These are phyloP conservation scores for Alnus rubra DNA, from an alignment of 306 rosid genomes.

Conservation along the genomic window DNA sequence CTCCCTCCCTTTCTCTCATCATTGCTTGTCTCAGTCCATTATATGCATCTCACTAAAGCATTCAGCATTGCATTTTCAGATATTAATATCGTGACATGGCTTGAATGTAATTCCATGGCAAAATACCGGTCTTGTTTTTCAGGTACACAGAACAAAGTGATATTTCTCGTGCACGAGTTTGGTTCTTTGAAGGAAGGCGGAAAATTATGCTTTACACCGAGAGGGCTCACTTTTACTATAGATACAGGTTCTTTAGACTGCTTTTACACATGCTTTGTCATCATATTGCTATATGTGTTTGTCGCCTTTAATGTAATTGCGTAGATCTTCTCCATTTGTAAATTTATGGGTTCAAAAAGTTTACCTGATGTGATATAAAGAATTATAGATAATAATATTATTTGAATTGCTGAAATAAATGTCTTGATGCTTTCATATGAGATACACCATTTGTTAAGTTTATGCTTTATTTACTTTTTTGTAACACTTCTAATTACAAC, in stretches of 20 bases:
- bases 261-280: neutral
- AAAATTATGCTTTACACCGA: constrained; percentile 90
- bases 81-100: neutral
- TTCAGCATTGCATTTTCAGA: neutral
- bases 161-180: constrained; percentile 78
- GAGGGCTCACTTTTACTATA: constrained; percentile 87
- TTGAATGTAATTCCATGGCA: constrained; percentile 16
- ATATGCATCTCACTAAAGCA: neutral
- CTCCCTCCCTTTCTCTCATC: neutral
- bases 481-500: neutral
- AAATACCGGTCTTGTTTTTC: constrained; percentile 27
- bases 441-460: neutral
- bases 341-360: neutral
- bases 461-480: neutral
- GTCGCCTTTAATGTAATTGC: neutral
- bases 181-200: constrained; percentile 78
- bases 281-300: neutral
- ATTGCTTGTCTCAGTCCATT: constrained; percentile 17
- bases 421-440: neutral
- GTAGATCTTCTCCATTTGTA: neutral
- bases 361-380: neutral
- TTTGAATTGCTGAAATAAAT: neutral
- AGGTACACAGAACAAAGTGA: constrained; percentile 83
- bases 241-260: constrained; percentile 65
- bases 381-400: neutral